phyloP scores from a whole-genome alignment of 176 grass and related monocot genomes.

The Aegilops longissima region DNA sequence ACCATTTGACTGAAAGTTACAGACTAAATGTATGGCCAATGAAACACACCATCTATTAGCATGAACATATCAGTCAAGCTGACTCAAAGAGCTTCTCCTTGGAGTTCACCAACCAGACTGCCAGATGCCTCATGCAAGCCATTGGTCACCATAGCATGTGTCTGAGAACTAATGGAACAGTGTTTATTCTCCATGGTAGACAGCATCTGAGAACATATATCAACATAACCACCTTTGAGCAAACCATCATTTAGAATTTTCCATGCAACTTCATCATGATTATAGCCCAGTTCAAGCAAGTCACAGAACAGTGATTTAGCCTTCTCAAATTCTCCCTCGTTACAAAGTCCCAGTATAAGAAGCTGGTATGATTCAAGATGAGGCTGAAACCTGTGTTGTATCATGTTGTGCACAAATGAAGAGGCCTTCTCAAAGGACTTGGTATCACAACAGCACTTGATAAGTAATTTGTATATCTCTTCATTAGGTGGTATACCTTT shows the following conservation, averaged over 20 bases:
- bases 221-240: constrained; percentile 54
- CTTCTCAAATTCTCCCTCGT: constrained; percentile 58
- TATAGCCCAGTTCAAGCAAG: constrained; percentile 65
- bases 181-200: constrained; percentile 64
- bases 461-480: constrained; percentile 66
- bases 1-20: background rate
- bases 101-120: constrained; percentile 39
- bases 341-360: constrained; percentile 66
- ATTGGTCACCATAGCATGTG: constrained; percentile 62
- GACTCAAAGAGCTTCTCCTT: constrained; percentile 30
- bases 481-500: constrained; percentile 60
- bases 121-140: constrained; percentile 34
- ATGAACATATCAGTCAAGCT: background rate
- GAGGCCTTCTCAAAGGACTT: constrained; percentile 62
- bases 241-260: constrained; percentile 84
- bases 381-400: constrained; percentile 64
- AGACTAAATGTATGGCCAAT: constrained; percentile 22
- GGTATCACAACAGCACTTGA: constrained; percentile 68
- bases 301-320: constrained; percentile 56
- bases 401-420: constrained; percentile 51
- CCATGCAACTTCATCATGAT: constrained; percentile 82
- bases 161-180: constrained; percentile 48
- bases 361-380: constrained; percentile 60
- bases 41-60: constrained; percentile 12
- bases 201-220: constrained; percentile 62